These are phyloP conservation scores for Dioscorea zingiberensis DNA, from an alignment of 106 monocot species.

Conservation along the genomic window DNA sequence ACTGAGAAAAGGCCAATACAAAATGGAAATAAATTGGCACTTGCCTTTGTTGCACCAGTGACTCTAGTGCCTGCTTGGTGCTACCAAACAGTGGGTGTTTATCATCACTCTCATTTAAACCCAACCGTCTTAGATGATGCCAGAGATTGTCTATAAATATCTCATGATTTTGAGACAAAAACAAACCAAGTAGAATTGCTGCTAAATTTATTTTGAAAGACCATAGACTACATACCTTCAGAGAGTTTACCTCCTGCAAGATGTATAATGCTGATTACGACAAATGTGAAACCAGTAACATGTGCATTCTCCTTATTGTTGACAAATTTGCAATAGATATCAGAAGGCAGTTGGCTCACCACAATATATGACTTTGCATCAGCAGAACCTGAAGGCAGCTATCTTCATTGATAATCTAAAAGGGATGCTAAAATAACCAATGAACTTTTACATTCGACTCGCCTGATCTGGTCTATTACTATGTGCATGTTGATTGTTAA, in stretches of 20 bases:
- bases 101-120: conserved; percentile 72
- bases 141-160: conserved; percentile 67
- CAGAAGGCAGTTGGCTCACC: conserved; percentile 50
- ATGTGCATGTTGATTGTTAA: too few relatives aligned
- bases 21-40: background rate
- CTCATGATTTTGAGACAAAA: background rate
- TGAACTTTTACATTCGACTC: too few relatives aligned
- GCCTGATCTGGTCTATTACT: too few relatives aligned
- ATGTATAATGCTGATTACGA: conserved; percentile 66
- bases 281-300: conserved; percentile 71
- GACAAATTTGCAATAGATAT: conserved; percentile 53
- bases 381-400: conserved; percentile 28
- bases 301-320: conserved; percentile 69
- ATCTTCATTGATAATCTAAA: background rate
- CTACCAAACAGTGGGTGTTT: conserved; percentile 66
- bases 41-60: conserved; percentile 90
- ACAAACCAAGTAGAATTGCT: background rate
- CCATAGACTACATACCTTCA: conserved; percentile 43
- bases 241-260: conserved; percentile 84
- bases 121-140: conserved; percentile 82
- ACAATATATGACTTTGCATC: conserved; percentile 77
- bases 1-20: too few relatives aligned
- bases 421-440: too few relatives aligned
- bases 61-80: conserved; percentile 68
- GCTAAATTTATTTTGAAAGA: too few relatives aligned